phyloP scores from a whole-genome alignment of 192 early-diverging fungal species.

The Rhizoclosmatium sp. region DNA sequence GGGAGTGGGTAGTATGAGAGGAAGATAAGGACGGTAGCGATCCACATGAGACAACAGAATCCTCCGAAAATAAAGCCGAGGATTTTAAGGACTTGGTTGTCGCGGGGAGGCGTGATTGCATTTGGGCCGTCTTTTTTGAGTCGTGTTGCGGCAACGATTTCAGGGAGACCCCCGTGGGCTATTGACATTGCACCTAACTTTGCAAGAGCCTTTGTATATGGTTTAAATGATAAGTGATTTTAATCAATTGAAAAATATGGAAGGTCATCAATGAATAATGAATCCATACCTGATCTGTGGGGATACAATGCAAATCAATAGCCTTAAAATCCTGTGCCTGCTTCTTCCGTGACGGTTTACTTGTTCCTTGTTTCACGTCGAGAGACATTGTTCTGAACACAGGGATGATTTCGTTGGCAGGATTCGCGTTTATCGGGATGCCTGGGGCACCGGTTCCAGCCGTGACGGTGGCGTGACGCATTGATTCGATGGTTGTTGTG shows the following conservation, averaged over 20 bases:
- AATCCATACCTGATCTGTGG: background rate
- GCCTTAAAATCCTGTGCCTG: constrained; percentile 20
- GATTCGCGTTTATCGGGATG: background rate
- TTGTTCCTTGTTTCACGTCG: constrained; percentile 1
- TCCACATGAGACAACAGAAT: constrained; percentile 48
- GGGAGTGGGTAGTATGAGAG: constrained; percentile 45
- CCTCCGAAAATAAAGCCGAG: constrained; percentile 44
- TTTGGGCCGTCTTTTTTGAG: constrained; percentile 41
- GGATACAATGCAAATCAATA: constrained; percentile 12
- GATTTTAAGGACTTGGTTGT: constrained; percentile 31
- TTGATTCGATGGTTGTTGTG: background rate
- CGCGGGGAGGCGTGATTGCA: constrained; percentile 25
- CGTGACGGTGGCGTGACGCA: background rate
- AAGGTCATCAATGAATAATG: background rate
- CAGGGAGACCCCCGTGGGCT: constrained; percentile 11
- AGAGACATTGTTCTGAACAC: constrained; percentile 25
- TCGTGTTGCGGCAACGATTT: constrained; percentile 4
- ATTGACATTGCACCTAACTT: background rate
- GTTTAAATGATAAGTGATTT: background rate
- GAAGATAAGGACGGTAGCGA: constrained; percentile 23
- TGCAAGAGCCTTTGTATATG: background rate
- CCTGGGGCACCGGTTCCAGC: background rate
- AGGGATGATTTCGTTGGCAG: constrained; percentile 24
- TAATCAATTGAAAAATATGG: background rate
- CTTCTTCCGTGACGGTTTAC: background rate